Evolutionary conservation across 2,329 filamentous ascomycete species (phyloP), one percentile per base, ranked within the genome.

Genomic region (Blastomyces parvus): DNA sequence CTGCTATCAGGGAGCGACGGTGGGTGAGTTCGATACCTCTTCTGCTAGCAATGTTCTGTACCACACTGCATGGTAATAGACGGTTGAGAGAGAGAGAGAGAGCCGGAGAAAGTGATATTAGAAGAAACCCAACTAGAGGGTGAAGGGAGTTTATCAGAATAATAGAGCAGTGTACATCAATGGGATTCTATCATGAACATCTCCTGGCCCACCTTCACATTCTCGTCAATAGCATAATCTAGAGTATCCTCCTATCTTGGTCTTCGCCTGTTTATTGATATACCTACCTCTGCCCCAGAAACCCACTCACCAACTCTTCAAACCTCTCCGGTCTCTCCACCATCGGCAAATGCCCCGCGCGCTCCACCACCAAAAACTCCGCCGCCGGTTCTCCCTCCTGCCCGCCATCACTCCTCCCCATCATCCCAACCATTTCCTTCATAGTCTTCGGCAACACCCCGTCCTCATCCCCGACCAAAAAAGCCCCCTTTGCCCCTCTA

Each of bases 401-500:
- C 9, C 74, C 72, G 7, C 1, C 19, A n/a, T 22, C 44, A 2
- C 22, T 22, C 11, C 25, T 52, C 9, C 74, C 72, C 11, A 87
- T 86, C 52, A 90, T 73, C 22, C 75, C 80, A 62, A 81, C 84
- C 82, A 92, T 90, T 17, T 85, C 85, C 62, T 87, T 85, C 90
- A 96, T 95, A 3, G 87, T 88, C 77, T 86, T 86, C 0, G 89
- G 89, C 61, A 96, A 71, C 0, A 88, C 87, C 0, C 86, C 90
- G 70, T 95, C 91, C 0, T 81, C 82, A 17, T 86, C 85, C 1
- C 90, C 90, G 0, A 87, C 90, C 0, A 91, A 82, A 61, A 95
- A 84, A 61, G 89, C 73, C 0, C 85, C 88, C 0, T 77, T 58
- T 67, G 5, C 73, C 67, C 44, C 67, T 65, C 14, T 22, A 33